phyloP scores from a whole-genome alignment of 2,329 filamentous ascomycete species.

The Pyrenochaeta sp. region DNA sequence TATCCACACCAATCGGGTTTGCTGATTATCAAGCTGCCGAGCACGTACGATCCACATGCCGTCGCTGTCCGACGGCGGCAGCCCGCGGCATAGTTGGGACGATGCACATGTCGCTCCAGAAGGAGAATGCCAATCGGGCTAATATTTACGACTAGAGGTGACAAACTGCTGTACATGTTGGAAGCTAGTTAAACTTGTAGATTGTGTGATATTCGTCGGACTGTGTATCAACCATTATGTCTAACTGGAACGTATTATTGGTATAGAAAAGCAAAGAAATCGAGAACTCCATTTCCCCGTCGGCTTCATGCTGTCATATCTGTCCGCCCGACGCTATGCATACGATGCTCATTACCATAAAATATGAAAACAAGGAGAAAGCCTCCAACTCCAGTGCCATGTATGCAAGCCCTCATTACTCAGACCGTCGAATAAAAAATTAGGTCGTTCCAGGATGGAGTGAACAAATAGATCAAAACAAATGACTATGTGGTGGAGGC shows the following conservation, averaged over 20 bases:
- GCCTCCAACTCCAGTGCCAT: constrained; percentile 14
- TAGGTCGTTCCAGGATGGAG: constrained; percentile 4
- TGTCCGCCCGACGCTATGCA: constrained; percentile 15
- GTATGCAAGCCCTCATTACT: constrained; percentile 18
- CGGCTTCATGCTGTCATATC: neutral
- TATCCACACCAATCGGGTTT: constrained; percentile 8
- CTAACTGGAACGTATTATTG: neutral
- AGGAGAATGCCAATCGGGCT: constrained; percentile 1
- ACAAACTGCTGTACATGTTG: neutral
- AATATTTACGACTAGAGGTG: neutral
- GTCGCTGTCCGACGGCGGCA: constrained; percentile 15
- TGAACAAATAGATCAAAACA: constrained; percentile 19
- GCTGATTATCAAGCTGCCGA: constrained; percentile 18
- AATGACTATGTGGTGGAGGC: constrained; percentile 13
- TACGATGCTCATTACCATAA: constrained; percentile 11
- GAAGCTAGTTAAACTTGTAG: neutral
- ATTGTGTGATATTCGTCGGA: neutral
- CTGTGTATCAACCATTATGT: neutral
- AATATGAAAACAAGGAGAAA: neutral
- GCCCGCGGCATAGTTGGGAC: constrained; percentile 14
- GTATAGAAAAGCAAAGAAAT: neutral
- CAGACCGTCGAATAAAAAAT: constrained; percentile 7
- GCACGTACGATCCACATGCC: constrained; percentile 20
- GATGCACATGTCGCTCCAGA: constrained; percentile 4
- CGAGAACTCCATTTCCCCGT: neutral